A percentile compares a stretch with the other conserved stretches of the same genome.
Evolutionary conservation across 768 basidiomycete species (phyloP).

Genomic region (Trametes punicea): DNA sequence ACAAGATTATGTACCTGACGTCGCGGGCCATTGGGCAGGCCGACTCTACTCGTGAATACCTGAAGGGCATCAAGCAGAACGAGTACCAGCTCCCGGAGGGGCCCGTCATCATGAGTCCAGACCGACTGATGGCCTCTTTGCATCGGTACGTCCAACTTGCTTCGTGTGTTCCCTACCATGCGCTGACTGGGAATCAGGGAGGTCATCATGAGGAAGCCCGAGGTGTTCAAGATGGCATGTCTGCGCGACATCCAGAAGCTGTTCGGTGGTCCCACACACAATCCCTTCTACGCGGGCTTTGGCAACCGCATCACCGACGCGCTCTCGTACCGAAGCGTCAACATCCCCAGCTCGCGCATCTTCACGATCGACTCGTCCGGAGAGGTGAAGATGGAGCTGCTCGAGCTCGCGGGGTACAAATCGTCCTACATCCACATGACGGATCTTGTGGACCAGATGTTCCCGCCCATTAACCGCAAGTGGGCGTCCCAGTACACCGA

Average conservation of each 20-base stretch:
- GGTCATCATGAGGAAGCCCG: slow-evolving; percentile 98
- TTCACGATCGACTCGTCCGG: slow-evolving; percentile 96
- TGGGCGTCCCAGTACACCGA: slow-evolving; percentile 91
- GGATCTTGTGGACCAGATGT: slow-evolving; percentile 99
- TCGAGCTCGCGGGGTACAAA: slow-evolving; percentile 96
- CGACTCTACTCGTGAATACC: slow-evolving; percentile 91
- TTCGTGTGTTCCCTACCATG: background rate
- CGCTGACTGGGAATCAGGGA: slow-evolving; percentile 53
- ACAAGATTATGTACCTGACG: slow-evolving; percentile 97
- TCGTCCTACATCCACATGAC: slow-evolving; percentile 99
- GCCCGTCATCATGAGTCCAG: slow-evolving; percentile 98
- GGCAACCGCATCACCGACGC: slow-evolving; percentile 99
- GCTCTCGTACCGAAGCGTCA: slow-evolving; percentile 94
- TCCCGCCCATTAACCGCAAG: slow-evolving; percentile 91
- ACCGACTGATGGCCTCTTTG: slow-evolving; percentile 88
- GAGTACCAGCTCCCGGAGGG: slow-evolving; percentile 96
- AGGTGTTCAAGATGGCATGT: slow-evolving; percentile 99
- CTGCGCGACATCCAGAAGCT: slow-evolving; percentile 89
- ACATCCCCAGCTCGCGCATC: slow-evolving; percentile 89
- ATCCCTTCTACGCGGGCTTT: slow-evolving; percentile 95
- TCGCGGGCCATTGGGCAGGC: slow-evolving; percentile 98
- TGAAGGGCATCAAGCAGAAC: slow-evolving; percentile 92
- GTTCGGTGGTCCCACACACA: slow-evolving; percentile 68
- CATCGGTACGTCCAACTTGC: slow-evolving; percentile 65
- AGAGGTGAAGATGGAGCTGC: slow-evolving; percentile 94